A percentile compares a stretch with the other conserved stretches of the same genome.
Conservation (phyloP, 257 asterid species). For the Solanum appendiculatum region DNA sequence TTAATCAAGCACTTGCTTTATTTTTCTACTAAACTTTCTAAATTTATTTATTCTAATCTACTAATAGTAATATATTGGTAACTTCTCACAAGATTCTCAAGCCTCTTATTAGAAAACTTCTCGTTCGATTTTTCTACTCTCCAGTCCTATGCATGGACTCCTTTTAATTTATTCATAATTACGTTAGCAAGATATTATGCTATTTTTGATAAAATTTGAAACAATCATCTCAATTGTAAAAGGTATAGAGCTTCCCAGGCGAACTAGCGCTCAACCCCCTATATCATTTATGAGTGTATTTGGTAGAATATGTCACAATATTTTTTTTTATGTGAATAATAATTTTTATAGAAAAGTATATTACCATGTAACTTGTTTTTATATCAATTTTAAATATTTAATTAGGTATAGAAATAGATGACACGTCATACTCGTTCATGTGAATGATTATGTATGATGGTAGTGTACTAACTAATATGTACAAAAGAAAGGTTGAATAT, state of each 20-base stretch:
- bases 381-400: too few species aligned
- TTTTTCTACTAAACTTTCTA: not conserved
- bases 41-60: not conserved
- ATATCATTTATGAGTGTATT: too few species aligned
- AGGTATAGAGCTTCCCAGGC: not conserved
- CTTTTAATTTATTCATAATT: not conserved
- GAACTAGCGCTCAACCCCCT: too few species aligned
- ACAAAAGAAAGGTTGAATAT: too few species aligned
- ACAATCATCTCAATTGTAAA: not conserved
- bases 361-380: too few species aligned
- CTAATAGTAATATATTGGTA: not conserved
- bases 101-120: not conserved
- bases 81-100: not conserved
- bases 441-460: too few species aligned
- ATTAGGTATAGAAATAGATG: too few species aligned
- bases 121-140: not conserved
- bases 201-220: too few species aligned
- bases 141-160: not conserved
- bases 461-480: too few species aligned
- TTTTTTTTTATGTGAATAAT: not conserved
- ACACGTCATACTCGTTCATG: too few species aligned
- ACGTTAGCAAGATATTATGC: not conserved
- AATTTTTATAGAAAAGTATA: too few species aligned
- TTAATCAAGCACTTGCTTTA: not conserved
- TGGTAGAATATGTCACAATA: not conserved